Evolutionary conservation across 2,329 filamentous ascomycete genomes (phyloP), one percentile per base, ranked within the genome.

Genomic region (Dissoconium aciculare): DNA sequence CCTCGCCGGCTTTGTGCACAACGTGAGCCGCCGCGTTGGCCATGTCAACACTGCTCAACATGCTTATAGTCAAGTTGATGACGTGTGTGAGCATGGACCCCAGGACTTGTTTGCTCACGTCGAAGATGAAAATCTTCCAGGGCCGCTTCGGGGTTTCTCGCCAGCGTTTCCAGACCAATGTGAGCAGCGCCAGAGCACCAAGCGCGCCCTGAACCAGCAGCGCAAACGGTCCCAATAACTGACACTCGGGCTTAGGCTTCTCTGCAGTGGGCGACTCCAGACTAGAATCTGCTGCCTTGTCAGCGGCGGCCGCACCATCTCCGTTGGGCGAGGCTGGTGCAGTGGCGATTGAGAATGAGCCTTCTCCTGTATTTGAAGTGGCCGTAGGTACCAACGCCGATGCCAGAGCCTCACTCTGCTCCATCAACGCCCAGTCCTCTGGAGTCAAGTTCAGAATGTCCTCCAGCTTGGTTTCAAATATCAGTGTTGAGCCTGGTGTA

Each of bases 71-170:
- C 31, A 98, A 67, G 52, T 98, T 98, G 44, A 85, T 81, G 26
- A 87, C 66, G 58, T 98, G 89, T 17, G 94, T 74, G 54, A 98
- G 67, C 27, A 84, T 76, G 16, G 84, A 91, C 13, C 89, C 89
- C 49, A 95, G 80, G 32, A 98, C 83, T 63, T 98, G 89, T 63
- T 98, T 98, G 17, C 83, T 92, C 14, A 76, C 89, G 52, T 98
- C 89, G 55, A 95, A 98, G 55, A 81, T 85, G 87, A 89, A 98
- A 42, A 98, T 84, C 66, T 91, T 92, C 50, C 95, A 52, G 1
- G 87, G 87, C 33, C 89, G 71, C 54, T 94, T 87, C 2, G 89
- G 87, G 34, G 81, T 69, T 59, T 98, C 89, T 42, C 81, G 72
- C 74, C 79, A 93, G 44, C 89, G 71, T 63, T 98, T 98, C 63